Evolutionary conservation across 176 grass and related monocot genomes (phyloP).

Genomic region (Juncus inflexus): DNA sequence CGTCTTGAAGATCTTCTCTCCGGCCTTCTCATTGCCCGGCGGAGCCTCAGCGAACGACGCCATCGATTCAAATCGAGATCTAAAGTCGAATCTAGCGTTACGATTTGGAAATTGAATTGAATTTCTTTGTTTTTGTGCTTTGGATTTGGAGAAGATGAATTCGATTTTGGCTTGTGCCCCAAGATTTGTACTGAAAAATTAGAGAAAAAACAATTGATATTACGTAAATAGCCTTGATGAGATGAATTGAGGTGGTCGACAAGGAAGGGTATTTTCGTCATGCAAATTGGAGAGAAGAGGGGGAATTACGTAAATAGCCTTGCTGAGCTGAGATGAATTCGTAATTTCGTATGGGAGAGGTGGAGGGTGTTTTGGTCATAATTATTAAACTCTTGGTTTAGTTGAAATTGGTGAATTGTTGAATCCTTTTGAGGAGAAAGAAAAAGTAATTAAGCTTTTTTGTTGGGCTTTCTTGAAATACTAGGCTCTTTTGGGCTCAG

Average conservation of each 20-base stretch:
- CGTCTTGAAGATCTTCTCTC: slow-evolving; percentile 96
- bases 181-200: slow-evolving; percentile 2
- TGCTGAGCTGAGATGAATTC: no score
- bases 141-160: not conserved
- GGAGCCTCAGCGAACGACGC: slow-evolving; percentile 76
- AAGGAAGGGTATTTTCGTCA: slow-evolving; percentile 12
- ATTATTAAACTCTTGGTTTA: no score
- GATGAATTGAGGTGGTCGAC: no score
- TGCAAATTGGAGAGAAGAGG: not conserved
- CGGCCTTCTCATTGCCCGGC: slow-evolving; percentile 42
- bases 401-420: no score
- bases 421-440: no score
- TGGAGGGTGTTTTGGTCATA: no score
- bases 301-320: no score
- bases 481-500: no score
- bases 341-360: no score
- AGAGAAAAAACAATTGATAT: not conserved
- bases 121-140: not conserved
- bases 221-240: slow-evolving; percentile 9
- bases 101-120: not conserved
- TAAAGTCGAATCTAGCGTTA: slow-evolving; percentile 12
- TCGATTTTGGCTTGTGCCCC: not conserved
- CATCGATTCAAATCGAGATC: slow-evolving; percentile 25
- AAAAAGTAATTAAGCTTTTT: no score
- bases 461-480: no score